Conservation (phyloP, 345 rosid species). For the Crucihimalaya himalaica region DNA sequence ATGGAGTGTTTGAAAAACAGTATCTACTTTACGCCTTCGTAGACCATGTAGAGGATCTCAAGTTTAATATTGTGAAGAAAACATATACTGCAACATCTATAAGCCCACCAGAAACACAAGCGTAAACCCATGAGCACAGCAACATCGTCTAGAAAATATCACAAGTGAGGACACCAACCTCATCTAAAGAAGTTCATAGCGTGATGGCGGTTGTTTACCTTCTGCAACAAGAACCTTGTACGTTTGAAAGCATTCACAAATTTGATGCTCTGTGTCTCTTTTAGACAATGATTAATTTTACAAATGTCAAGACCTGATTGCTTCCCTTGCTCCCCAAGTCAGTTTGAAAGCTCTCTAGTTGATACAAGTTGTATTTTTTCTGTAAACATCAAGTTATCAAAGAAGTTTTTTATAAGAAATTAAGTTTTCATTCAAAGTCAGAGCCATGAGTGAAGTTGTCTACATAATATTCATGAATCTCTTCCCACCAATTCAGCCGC, state of each 20-base stretch:
- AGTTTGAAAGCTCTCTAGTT: background rate
- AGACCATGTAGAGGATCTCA: background rate
- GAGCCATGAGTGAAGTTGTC: background rate
- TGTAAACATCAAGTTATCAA: background rate
- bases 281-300: background rate
- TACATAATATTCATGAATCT: background rate
- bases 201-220: too few relatives aligned
- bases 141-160: background rate
- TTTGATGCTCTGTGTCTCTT: background rate
- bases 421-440: background rate
- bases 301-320: too few relatives aligned
- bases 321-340: too few relatives aligned
- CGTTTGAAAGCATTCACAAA: background rate
- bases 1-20: background rate
- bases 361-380: background rate
- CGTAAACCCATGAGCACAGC: background rate
- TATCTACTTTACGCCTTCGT: background rate
- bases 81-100: background rate
- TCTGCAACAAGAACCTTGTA: too few relatives aligned
- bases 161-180: too few relatives aligned
- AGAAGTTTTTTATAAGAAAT: background rate
- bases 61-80: background rate
- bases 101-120: background rate
- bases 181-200: too few relatives aligned
- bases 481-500: too few relatives aligned